Evolutionary conservation across 148 eudicot species (phyloP), one percentile per base, ranked within the genome.

Genomic region (Agrostemma githago): DNA sequence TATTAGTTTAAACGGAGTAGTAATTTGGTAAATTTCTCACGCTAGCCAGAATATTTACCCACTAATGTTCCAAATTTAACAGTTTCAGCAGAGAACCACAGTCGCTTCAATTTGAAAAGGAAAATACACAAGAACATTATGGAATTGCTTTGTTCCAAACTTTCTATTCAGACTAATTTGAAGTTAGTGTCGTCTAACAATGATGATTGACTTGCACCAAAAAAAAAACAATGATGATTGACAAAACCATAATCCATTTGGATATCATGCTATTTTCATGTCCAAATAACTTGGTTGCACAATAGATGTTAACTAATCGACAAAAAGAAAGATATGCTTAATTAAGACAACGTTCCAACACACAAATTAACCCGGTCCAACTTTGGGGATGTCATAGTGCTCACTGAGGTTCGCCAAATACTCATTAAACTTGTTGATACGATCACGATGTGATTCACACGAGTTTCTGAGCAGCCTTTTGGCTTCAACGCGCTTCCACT

Each of bases 381-480:
- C 98, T 84, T 93, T 93, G 5, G 98, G 98, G 77, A 90, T 93
- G 84, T 93, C 98, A 43, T 90, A 88, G 80, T 90, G 98, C 82
- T 90, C 96, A 17, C 90, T 93, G 80, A 93, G 76, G 72, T 93
- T 90, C 7, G 93, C 96, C 9, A 93, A 78, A 72, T 87, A 89
- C 76, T 85, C 88, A 63, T 94, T 94, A 81, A 91, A 91, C 10
- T 88, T 90, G 58, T 89, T 68, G 79, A 94, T 78, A 3, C 88
- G 77, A 73, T 91, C 97, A 58, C 96, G 95, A 62, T 93, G 97
- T 34, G 96, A 94, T 79, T 91, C 90, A 26, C 79, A 74, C 3
- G 90, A 86, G 2, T 59, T 83, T 82, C 86, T 89, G 8, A 88
- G 87, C 76, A 94, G 78, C 77, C 88, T 84, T 61, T 82, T 89